Evolutionary conservation across 1,139 yeast genomes (phyloP), one percentile per base, ranked within the genome.

Genomic region (Sugiyamaella grinbergsii): DNA sequence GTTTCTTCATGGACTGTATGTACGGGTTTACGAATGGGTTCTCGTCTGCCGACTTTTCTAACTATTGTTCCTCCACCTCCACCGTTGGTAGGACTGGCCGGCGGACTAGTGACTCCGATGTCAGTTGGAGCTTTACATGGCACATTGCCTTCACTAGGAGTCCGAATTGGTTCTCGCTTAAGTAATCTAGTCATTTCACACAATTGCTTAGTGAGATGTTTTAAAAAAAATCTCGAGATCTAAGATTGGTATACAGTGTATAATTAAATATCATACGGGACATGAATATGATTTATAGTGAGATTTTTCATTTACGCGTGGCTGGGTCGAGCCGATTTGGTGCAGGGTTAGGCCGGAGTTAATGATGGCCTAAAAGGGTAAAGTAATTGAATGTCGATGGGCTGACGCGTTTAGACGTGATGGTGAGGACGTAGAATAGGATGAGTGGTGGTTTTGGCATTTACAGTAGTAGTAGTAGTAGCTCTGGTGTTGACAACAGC

Each of bases 21-120:
- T 4, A 19, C 15, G 1, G 36, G 29, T 22, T 24, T 23, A 7
- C 54, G 36, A 24, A 39, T 40, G n/a, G 54, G 54, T 39, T 51
- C 54, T 13, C 38, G 39, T 26, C 54, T 20, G 3, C 24, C 41
- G 15, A 28, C 32, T 18, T 32, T 28, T 20, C 40, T 50, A 3
- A n/a, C n/a, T n/a, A n/a, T n/a, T n/a, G n/a, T n/a, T n/a, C n/a
- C n/a, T n/a, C n/a, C n/a, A n/a, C n/a, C n/a, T n/a, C n/a, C n/a
- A n/a, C n/a, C n/a, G n/a, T n/a, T n/a, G n/a, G 23, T 33, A 8
- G 52, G 46, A 11, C 29, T 22, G 28, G 23, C 22, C 7, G 26
- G 43, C 11, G 43, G 37, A 24, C 40, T 43, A 26, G 10, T n/a
- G 11, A 24, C 22, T 5, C 18, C 22, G 20, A 10, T n/a, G 33